Evolutionary conservation across 108 stramenopile species (phyloP), one percentile per base, ranked within the genome.

Genomic region (Mediolabrus comicus): DNA sequence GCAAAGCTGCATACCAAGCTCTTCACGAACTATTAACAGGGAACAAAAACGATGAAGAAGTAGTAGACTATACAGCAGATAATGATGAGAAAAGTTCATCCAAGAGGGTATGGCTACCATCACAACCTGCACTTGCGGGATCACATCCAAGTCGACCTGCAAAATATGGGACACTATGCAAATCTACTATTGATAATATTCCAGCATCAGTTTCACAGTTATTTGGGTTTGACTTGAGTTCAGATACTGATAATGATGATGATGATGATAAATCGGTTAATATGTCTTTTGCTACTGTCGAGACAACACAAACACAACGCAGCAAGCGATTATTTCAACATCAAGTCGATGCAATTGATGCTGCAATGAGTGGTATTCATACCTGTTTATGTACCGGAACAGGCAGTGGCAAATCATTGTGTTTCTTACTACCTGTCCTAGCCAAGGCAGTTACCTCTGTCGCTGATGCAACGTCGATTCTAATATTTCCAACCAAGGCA

Each of bases 401-500:
- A 30, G 92, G 93, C 9, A 83, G 81, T 13, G 97, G 97, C 0
- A 98, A 98, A 75, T 88, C 84, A 7, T 33, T 96, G 9, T 87
- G 89, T 56, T 98, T 91, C 74, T 61, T 87, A 35, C 43, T 96
- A 5, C 97, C 95, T 2, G 91, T 92, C 22, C 51, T 96, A 60
- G 70, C 89, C 10, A 67, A 78, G 8, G 88, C 89, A n/a, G 64
- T 75, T 25, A 30, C 13, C 2, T 24, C 67, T 46, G 35, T 31
- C 36, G 17, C 26, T 33, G 69, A 33, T 32, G 36, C 56, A 13
- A 22, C 74, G 55, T 67, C 72, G 16, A 66, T 99, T 17, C 77
- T 96, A 17, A 60, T 99, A 10, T 99, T 97, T 68, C 98, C 98
- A 0, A 99, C 98, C 25, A 99, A 99, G 65, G 97, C 98, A 9